A percentile compares a stretch with the other conserved stretches of the same genome.
Conservation (phyloP, 2,329 filamentous ascomycete genomes). For the Phyllosticta ampelicida region DNA sequence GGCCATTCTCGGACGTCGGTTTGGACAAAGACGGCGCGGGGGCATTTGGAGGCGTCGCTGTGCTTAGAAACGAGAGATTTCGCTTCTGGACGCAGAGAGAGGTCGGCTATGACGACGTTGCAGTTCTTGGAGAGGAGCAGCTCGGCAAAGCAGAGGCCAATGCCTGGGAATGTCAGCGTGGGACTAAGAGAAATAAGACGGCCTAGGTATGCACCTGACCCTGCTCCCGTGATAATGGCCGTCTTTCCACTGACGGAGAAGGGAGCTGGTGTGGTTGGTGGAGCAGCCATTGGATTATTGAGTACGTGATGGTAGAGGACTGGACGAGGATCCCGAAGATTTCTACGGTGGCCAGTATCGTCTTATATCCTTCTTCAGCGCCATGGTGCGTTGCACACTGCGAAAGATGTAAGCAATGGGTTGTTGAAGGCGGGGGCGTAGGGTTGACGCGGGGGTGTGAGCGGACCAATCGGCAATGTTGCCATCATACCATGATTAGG, state of each 20-base stretch:
- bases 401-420: neutral
- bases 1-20: slow-evolving; percentile 33
- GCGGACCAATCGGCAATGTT: neutral
- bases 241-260: slow-evolving; percentile 25
- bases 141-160: slow-evolving; percentile 36
- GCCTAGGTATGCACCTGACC: slow-evolving; percentile 23
- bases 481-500: neutral
- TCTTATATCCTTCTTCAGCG: neutral
- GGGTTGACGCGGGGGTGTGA: neutral
- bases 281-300: neutral
- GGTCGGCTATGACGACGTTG: slow-evolving; percentile 39
- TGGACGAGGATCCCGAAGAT: neutral
- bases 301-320: neutral
- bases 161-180: slow-evolving; percentile 25
- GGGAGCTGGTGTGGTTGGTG: slow-evolving; percentile 2
- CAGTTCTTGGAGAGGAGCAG: slow-evolving; percentile 35
- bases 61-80: slow-evolving; percentile 24
- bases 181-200: neutral
- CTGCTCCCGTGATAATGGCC: slow-evolving; percentile 32
- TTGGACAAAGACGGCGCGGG: slow-evolving; percentile 33
- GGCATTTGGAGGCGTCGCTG: slow-evolving; percentile 19
- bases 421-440: neutral
- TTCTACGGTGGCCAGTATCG: neutral
- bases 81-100: slow-evolving; percentile 38
- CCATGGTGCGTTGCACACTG: neutral